Base-by-base conservation (phyloP, 306 rosid genomes). In the Myrica gale region DNA sequence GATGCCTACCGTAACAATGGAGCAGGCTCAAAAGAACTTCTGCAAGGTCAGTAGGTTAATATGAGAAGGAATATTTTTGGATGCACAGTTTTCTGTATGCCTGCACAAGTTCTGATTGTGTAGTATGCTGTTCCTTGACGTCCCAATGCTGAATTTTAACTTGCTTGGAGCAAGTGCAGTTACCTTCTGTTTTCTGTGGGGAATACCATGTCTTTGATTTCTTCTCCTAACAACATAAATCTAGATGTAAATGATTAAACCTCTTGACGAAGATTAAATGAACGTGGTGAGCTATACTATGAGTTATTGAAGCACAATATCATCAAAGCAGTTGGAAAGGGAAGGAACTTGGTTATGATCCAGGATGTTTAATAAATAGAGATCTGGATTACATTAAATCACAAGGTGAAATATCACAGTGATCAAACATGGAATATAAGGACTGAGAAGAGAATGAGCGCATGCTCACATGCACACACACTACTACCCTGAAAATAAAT, bases 1-100 rank as follows among this genome's bases (percentile, higher is more conserved):
- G 90, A 92, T 95, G 96, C 93, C 99, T 58, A 90, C 96, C 26
- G 99, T 95, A 69, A 92, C 99, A 20, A 92, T 95, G 80, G 99
- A 95, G 81, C 99, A 95, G 78, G 97, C 99, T n/a, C 99, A 95
- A 83, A 92, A 95, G 87, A 95, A 95, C 79, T 95, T 85, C 80
- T 66, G 82, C 90, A 95, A 95, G 97, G 99, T 90, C 74, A 72
- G 92, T 82, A 44, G 41, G 66, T 12, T 45, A 41, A 58, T 79
- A 55, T 76, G n/a, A 52, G 37, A 52, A 37, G 72, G 41, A 39
- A 37, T 58, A 5, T 52, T 32, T 54, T 78, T 51, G 65, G 55
- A 6, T 61, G 16, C 17, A 44, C 41, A 32, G 37, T 32, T 32
- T 32, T 32, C 37, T 2, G 32, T 26, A 26, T 26, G 32, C 37